A percentile compares a stretch with the other conserved stretches of the same genome.
These are phyloP conservation scores for Russula brevipes DNA, from an alignment of 768 basidiomycete genomes.

Conservation along the genomic window DNA sequence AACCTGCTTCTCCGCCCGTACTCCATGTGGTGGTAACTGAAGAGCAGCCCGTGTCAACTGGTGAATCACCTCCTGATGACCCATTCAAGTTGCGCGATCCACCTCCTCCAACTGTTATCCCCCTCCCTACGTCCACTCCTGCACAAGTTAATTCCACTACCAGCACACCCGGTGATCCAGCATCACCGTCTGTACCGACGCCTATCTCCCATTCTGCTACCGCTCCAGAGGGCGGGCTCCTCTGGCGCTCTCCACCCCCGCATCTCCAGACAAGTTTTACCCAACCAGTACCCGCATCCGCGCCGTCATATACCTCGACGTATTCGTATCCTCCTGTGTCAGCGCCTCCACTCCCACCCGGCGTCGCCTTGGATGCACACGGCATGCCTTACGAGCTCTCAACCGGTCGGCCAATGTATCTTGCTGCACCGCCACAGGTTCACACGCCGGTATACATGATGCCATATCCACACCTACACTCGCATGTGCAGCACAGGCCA, in stretches of 20 bases:
- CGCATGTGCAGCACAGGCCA: conserved; percentile 38
- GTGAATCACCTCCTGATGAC: conserved; percentile 46
- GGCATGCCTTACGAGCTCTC: conserved; percentile 80
- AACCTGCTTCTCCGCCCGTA: conserved; percentile 3
- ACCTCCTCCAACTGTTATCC: conserved; percentile 38
- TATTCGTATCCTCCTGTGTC: conserved; percentile 47
- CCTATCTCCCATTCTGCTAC: conserved; percentile 9
- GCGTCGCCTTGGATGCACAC: conserved; percentile 66
- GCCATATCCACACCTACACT: conserved; percentile 62
- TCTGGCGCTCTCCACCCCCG: conserved; percentile 38
- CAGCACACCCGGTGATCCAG: neutral
- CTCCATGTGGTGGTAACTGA: conserved; percentile 15
- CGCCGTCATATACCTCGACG: conserved; percentile 63
- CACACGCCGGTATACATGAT: conserved; percentile 47
- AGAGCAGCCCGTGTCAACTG: conserved; percentile 29
- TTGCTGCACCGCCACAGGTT: conserved; percentile 38
- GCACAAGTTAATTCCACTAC: conserved; percentile 13
- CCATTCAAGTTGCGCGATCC: conserved; percentile 54
- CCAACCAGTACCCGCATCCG: conserved; percentile 35
- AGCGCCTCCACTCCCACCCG: conserved; percentile 51
- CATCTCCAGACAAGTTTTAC: conserved; percentile 43
- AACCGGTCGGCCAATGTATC: conserved; percentile 74
- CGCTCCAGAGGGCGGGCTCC: conserved; percentile 25
- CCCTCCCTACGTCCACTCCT: conserved; percentile 27
- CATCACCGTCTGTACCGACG: conserved; percentile 7